Evolutionary conservation across 2,329 filamentous ascomycete species (phyloP).

Genomic region (Penicillium psychrosexuale): DNA sequence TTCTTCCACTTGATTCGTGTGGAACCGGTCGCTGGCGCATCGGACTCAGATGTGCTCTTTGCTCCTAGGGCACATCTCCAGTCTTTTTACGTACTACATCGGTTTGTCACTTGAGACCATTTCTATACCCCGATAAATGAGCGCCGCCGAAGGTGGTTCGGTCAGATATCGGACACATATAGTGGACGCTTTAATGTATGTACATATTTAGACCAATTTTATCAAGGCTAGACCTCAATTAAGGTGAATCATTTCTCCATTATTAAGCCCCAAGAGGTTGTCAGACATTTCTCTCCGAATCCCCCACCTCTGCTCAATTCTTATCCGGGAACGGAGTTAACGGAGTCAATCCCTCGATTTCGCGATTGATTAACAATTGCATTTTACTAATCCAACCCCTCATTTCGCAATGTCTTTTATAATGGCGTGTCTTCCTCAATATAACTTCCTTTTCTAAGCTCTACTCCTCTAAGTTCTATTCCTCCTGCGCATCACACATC

Average conservation of each 20-base stretch:
- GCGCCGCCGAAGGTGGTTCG: not conserved
- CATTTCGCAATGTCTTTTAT: constrained; percentile 17
- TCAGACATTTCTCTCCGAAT: not conserved
- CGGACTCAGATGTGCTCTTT: constrained; percentile 13
- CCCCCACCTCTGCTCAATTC: constrained; percentile 13
- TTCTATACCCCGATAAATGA: constrained; percentile 9
- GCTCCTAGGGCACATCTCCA: constrained; percentile 13
- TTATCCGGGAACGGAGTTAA: constrained; percentile 15
- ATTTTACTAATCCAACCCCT: constrained; percentile 28
- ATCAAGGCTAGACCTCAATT: constrained; percentile 12
- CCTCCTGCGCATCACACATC: no score
- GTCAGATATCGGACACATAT: constrained; percentile 19
- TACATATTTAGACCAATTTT: constrained; percentile 29
- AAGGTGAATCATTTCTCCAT: not conserved
- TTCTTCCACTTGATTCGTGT: constrained; percentile 12
- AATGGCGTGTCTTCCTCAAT: constrained; percentile 12
- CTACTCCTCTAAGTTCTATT: not conserved
- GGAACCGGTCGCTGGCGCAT: constrained; percentile 24
- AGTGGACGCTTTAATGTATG: constrained; percentile 32
- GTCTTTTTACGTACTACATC: constrained; percentile 22
- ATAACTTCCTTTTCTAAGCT: constrained; percentile 8
- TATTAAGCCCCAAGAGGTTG: no score
- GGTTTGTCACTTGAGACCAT: constrained; percentile 7
- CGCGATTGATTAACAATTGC: constrained; percentile 18
- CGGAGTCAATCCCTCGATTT: constrained; percentile 7